phyloP scores from a whole-genome alignment of 106 monocot species.

The Apostasia shenzhenica region DNA sequence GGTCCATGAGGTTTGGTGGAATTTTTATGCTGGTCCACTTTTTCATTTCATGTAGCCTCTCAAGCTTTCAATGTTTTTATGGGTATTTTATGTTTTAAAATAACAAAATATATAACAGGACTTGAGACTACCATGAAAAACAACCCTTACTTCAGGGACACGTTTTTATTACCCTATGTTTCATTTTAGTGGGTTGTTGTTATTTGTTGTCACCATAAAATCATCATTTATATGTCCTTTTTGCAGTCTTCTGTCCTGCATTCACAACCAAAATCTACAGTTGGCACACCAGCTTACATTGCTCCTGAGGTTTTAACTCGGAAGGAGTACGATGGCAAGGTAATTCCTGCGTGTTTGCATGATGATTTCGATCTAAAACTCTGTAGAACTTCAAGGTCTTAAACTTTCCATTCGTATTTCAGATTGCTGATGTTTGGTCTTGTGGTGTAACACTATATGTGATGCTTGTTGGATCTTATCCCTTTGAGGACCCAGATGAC shows the following conservation, averaged over 20 bases:
- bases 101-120: too few relatives aligned
- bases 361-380: neutral
- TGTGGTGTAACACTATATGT: conserved; percentile 89
- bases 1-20: too few relatives aligned
- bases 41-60: too few relatives aligned
- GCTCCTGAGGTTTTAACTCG: conserved; percentile 71
- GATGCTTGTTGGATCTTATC: conserved; percentile 76
- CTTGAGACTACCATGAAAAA: too few relatives aligned
- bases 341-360: conserved; percentile 1
- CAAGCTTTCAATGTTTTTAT: too few relatives aligned
- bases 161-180: too few relatives aligned
- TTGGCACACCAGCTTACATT: conserved; percentile 84
- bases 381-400: neutral
- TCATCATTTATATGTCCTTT: neutral
- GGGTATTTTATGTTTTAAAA: too few relatives aligned
- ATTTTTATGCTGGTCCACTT: too few relatives aligned
- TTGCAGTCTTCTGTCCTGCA: conserved; percentile 63
- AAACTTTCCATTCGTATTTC: neutral
- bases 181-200: too few relatives aligned
- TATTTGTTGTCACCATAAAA: neutral
- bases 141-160: too few relatives aligned
- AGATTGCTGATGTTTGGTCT: conserved; percentile 94
- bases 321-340: conserved; percentile 84
- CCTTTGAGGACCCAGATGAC: conserved; percentile 80
- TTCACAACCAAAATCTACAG: conserved; percentile 83